Evolutionary conservation across 2,329 filamentous ascomycete genomes (phyloP), one percentile per base, ranked within the genome.

Genomic region (Sclerotinia sclerotiorum): DNA sequence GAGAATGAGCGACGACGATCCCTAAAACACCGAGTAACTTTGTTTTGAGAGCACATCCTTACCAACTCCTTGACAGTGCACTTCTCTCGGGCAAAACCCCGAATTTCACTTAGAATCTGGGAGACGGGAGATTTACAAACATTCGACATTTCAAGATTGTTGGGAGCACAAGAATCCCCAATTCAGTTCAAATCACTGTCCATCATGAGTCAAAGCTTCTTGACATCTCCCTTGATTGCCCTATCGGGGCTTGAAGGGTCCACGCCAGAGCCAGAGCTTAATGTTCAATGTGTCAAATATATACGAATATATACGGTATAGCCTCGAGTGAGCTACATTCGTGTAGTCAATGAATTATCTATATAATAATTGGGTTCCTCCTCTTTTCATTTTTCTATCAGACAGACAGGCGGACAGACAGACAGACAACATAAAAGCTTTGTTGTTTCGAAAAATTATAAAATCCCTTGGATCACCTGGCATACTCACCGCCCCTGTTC

Each of bases 401-500:
- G 8, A 29, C 35, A 35, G 7, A 29, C 10, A n/a, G n/a, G n/a
- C n/a, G n/a, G n/a, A n/a, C 35, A 39, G 13, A 3, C 46, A 17
- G 52, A 61, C 48, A 51, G 21, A 67, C 19, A 62, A 55, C 65
- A 67, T 67, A 67, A 67, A 62, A 61, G 65, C 57, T 67, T 67
- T 61, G 52, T 65, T 67, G 65, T 52, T 52, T 67, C 56, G 57
- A 67, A 52, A 13, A 13, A 57, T 19, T 11, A 58, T 21, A 57
- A 58, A 58, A 65, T 58, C 63, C 48, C 39, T 61, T 67, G 29
- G 46, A 61, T 67, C 65, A 67, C 55, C 65, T 67, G 65, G 65
- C 35, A 67, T 67, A 42, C 65, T 51, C 65, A 67, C 65, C 65
- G 65, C 65, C 65, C 65, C 65, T 62, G 65, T 61, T 67, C 65